phyloP scores from a whole-genome alignment of 2,329 filamentous ascomycete species.

The Dactylellina drechsleri region DNA sequence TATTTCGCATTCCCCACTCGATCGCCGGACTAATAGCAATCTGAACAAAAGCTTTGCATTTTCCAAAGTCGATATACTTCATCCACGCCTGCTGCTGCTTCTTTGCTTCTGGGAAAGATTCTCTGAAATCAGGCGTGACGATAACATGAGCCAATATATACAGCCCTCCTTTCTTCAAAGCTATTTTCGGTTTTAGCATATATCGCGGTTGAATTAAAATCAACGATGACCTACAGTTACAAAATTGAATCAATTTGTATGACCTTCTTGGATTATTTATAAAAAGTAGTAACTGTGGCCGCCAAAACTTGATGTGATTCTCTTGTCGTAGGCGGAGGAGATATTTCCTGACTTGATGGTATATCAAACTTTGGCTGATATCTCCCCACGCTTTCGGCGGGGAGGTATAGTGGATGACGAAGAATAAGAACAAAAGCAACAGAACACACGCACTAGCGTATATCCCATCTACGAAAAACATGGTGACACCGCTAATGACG shows the following conservation, averaged over 20 bases:
- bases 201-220: not conserved
- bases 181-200: conserved; percentile 41
- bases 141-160: conserved; percentile 90
- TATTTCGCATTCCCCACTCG: conserved; percentile 85
- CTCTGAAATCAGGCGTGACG: conserved; percentile 81
- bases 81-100: conserved; percentile 84
- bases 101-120: conserved; percentile 81
- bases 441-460: conserved; percentile 81
- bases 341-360: conserved; percentile 88
- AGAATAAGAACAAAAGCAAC: conserved; percentile 78
- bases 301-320: conserved; percentile 88
- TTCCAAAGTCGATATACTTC: conserved; percentile 85
- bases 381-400: conserved; percentile 91
- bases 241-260: conserved; percentile 86
- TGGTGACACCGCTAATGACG: conserved; percentile 78
- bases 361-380: conserved; percentile 88
- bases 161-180: conserved; percentile 84
- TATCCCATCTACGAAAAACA: conserved; percentile 89
- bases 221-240: conserved; percentile 69
- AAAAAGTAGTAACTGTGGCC: conserved; percentile 81
- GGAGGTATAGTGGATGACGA: conserved; percentile 84
- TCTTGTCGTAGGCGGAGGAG: conserved; percentile 83
- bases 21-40: conserved; percentile 82
- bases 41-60: conserved; percentile 89
- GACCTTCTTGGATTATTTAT: conserved; percentile 84